phyloP scores from a whole-genome alignment of 257 asterid genomes.

The Leonotis leonurus region DNA sequence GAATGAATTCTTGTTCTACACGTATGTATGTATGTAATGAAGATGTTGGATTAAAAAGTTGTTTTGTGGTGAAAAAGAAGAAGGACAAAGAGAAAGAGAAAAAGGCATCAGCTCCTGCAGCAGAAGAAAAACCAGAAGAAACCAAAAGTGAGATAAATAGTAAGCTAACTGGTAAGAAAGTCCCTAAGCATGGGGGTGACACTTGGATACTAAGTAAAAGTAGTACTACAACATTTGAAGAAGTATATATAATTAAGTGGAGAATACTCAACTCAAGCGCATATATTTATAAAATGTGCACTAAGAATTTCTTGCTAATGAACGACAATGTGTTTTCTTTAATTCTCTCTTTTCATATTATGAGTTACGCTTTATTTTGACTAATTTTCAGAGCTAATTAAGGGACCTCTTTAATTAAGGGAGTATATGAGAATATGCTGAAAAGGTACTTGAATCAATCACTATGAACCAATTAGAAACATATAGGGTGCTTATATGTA shows the following conservation, averaged over 20 bases:
- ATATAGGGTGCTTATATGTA: too few relatives aligned
- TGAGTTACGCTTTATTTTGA: background rate
- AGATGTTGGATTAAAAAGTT: background rate
- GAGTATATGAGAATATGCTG: too few relatives aligned
- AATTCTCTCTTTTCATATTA: background rate
- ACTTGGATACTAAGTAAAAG: constrained; percentile 14
- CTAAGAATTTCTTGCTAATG: background rate
- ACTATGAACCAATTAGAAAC: too few relatives aligned
- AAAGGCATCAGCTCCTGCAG: constrained; percentile 43
- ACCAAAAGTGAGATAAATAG: constrained; percentile 35
- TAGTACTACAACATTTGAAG: too few relatives aligned
- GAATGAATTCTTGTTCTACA: constrained; percentile 12
- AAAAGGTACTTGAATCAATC: too few relatives aligned
- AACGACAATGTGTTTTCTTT: background rate
- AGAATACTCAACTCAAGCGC: too few relatives aligned
- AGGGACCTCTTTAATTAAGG: background rate
- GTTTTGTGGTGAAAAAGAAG: constrained; percentile 24
- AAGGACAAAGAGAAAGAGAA: too few relatives aligned
- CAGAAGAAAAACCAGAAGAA: constrained; percentile 64
- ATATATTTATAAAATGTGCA: too few relatives aligned
- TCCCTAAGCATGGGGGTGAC: constrained; percentile 45
- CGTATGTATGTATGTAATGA: constrained; percentile 2
- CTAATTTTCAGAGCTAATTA: background rate
- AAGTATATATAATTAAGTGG: constrained; percentile 17
- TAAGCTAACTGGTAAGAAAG: constrained; percentile 51